These are phyloP conservation scores for Sarcomyxa edulis DNA, from an alignment of 768 basidiomycete species.

Conservation along the genomic window DNA sequence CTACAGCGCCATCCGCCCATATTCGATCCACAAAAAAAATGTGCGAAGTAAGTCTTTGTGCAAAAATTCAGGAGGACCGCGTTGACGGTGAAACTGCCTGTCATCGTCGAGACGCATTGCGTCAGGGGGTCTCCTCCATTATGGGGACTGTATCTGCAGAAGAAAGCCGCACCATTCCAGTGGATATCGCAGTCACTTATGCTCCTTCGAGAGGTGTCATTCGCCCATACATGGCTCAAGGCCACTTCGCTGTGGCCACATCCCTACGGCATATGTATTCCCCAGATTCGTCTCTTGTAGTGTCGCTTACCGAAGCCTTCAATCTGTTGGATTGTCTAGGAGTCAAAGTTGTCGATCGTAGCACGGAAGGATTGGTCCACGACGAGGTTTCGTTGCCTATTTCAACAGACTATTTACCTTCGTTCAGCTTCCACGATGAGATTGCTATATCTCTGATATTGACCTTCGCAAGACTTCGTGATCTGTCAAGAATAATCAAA, in stretches of 20 bases:
- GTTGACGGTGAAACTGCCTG: slow-evolving; percentile 1
- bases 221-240: not conserved
- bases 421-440: not conserved
- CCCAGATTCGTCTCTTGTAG: not conserved
- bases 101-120: not conserved
- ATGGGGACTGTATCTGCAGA: not conserved
- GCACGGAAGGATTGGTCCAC: not conserved
- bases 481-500: not conserved
- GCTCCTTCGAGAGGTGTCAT: not conserved
- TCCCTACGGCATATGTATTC: not conserved
- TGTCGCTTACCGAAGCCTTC: not conserved
- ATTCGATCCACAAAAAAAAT: not conserved
- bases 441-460: not conserved
- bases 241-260: not conserved
- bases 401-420: not conserved
- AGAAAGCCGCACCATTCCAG: not conserved
- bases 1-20: slow-evolving; percentile 1
- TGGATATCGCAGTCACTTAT: not conserved
- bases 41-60: too few species aligned
- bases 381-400: not conserved
- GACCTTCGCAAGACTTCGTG: not conserved
- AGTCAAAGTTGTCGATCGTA: not conserved
- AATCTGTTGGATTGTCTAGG: slow-evolving; percentile 1
- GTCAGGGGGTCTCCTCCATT: not conserved
- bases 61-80: not conserved